Evolutionary conservation across 140 eudicot species (phyloP).

Genomic region (Erigeron philadelphicus): DNA sequence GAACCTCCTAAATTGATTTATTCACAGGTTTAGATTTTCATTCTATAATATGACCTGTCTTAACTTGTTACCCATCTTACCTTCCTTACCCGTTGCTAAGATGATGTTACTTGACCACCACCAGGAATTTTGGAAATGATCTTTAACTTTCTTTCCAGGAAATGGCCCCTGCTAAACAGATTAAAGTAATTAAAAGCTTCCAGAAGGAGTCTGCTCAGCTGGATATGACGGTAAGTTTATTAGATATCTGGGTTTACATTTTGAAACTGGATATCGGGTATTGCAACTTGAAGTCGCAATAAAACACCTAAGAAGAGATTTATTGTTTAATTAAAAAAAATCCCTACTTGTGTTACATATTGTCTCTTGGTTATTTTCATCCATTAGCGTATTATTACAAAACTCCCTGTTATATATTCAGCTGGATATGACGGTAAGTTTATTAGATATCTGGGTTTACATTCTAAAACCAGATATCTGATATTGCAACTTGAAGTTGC

Average conservation of each 20-base stretch:
- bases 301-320: not conserved
- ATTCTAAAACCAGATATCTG: not conserved
- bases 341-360: too few species aligned
- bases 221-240: slow-evolving; percentile 74
- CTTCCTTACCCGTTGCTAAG: too few species aligned
- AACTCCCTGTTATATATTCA: too few species aligned
- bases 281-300: not conserved
- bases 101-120: too few species aligned
- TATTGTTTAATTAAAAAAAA: too few species aligned
- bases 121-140: not conserved
- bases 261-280: not conserved
- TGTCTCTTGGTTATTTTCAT: too few species aligned
- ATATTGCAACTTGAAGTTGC: not conserved
- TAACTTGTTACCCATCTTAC: too few species aligned
- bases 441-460: not conserved
- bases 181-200: slow-evolving; percentile 70
- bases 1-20: not conserved
- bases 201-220: slow-evolving; percentile 83
- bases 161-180: slow-evolving; percentile 92
- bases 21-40: not conserved
- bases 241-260: not conserved
- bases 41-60: too few species aligned
- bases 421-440: slow-evolving; percentile 81
- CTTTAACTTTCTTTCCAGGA: slow-evolving; percentile 40
- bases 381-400: too few species aligned